Conservation (phyloP, 1,284 basidiomycete species). For the Ceratobasidium sp. region DNA sequence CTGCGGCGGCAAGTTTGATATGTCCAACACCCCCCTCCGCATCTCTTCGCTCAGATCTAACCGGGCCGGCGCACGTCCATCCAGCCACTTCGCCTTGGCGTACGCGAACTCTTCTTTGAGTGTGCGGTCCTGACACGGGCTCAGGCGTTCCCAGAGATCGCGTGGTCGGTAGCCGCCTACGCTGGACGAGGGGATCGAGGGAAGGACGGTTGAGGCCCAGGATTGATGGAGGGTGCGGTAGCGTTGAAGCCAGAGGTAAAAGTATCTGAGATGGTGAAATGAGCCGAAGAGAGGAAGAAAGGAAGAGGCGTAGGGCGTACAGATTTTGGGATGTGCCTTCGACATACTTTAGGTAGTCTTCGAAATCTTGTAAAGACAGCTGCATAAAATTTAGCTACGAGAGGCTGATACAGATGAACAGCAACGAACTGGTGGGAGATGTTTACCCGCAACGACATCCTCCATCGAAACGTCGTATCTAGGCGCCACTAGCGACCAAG, state of each 20-base stretch:
- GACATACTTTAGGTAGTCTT: slow-evolving; percentile 38
- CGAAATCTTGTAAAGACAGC: slow-evolving; percentile 40
- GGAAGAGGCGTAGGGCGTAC: slow-evolving; percentile 12
- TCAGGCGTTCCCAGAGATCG: slow-evolving; percentile 31
- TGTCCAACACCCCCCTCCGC: neutral
- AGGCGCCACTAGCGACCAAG: slow-evolving; percentile 15
- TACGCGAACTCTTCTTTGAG: slow-evolving; percentile 13
- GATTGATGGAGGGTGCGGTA: slow-evolving; percentile 31
- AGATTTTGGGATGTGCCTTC: slow-evolving; percentile 43
- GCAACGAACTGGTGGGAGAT: slow-evolving; percentile 23
- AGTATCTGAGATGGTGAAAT: slow-evolving; percentile 27
- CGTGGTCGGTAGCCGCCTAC: slow-evolving; percentile 1
- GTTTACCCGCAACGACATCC: slow-evolving; percentile 37
- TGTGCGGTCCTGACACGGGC: slow-evolving; percentile 8
- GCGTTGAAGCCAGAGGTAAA: slow-evolving; percentile 38
- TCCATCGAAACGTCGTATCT: slow-evolving; percentile 22
- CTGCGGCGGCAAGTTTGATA: slow-evolving; percentile 12
- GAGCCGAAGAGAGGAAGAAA: neutral
- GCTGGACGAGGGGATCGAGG: slow-evolving; percentile 16
- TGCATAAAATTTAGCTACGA: neutral
- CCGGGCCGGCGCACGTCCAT: neutral
- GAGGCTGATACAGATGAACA: neutral
- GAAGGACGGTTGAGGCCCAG: slow-evolving; percentile 27
- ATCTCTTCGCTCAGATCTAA: slow-evolving; percentile 27
- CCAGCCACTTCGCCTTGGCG: slow-evolving; percentile 35